Conservation (phyloP, 495 filamentous ascomycete genomes). For the Corynascus novoguineensis region DNA sequence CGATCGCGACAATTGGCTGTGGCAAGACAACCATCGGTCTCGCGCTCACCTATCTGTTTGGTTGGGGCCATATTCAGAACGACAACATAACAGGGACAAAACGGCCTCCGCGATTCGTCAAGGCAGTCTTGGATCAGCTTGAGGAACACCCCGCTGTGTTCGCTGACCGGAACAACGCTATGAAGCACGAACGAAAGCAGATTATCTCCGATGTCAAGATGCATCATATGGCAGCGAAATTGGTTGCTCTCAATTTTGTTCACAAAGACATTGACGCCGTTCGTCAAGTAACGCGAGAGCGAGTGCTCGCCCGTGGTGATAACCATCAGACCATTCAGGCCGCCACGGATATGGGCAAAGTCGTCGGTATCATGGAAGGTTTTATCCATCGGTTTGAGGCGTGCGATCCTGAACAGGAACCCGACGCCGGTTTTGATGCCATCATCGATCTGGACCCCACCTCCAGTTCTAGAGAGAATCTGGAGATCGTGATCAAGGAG, state of each 20-base stretch:
- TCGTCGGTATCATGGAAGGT: conserved; percentile 88
- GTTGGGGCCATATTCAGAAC: conserved; percentile 93
- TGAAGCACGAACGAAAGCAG: conserved; percentile 78
- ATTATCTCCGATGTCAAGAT: conserved; percentile 70
- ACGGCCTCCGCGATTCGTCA: conserved; percentile 67
- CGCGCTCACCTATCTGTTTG: conserved; percentile 75
- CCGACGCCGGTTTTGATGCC: conserved; percentile 73
- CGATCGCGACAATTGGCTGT: conserved; percentile 89
- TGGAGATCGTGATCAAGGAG: conserved; percentile 69
- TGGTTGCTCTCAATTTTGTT: conserved; percentile 90
- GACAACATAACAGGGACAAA: conserved; percentile 83
- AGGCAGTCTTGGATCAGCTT: conserved; percentile 57
- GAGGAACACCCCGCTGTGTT: conserved; percentile 64
- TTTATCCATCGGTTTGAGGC: conserved; percentile 84
- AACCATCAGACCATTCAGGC: conserved; percentile 98
- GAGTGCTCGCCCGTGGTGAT: conserved; percentile 81
- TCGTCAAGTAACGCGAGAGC: conserved; percentile 64
- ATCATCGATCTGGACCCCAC: conserved; percentile 81
- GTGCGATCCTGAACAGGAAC: conserved; percentile 53
- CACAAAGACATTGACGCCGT: conserved; percentile 70
- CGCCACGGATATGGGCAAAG: conserved; percentile 57
- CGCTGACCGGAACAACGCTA: conserved; percentile 91
- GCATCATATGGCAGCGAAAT: conserved; percentile 53
- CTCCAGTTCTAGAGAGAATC: conserved; percentile 71
- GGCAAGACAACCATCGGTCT: conserved; percentile 92